Evolutionary conservation across 768 basidiomycete genomes (phyloP), one percentile per base, ranked within the genome.

Genomic region (Hemileccinum rubropunctum): DNA sequence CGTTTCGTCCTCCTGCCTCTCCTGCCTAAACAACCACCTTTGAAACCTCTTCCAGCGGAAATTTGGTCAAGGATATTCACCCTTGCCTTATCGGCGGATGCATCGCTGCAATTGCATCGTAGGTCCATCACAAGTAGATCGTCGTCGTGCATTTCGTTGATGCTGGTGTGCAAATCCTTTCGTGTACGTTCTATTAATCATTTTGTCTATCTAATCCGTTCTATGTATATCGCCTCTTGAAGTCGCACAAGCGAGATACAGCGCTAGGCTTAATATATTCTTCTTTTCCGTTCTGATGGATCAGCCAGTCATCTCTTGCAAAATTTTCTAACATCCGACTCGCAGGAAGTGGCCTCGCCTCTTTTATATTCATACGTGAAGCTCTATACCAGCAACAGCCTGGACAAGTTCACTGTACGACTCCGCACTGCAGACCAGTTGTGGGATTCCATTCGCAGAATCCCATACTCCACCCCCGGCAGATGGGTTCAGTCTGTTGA

Each of bases 361-460:
- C 63, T 88, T 33, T 69, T 89, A 44, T 91, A 88, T 61, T 68
- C 78, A n/a, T 69, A 67, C 27, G 74, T 86, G 21, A 64, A 64
- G 26, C 66, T 88, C 27, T 60, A 62, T 6, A 71, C 73, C 17
- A 58, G 80, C 11, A 47, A 62, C 12, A 62, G 73, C 6, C 71
- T 92, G 36, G 75, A 79, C 48, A 75, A 72, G 52, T 85, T 93
- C 57, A 72, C 78, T n/a, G 51, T 69, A n/a, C 73, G 71, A 20
- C 75, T 95, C 2, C 70, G 75, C 51, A 58, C 63, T 27, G 83
- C 85, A 7, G 92, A 95, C 53, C 76, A 80, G 57, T 79, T 78
- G 61, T 95, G 93, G 93, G 91, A 93, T 59, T 88, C 90, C 38
- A 83, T 95, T 49, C 81, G 89, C 45, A 79, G 93, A 43, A 91